These are phyloP conservation scores for Penicillium concentricum DNA, from an alignment of 2,329 filamentous ascomycete species.

Conservation along the genomic window DNA sequence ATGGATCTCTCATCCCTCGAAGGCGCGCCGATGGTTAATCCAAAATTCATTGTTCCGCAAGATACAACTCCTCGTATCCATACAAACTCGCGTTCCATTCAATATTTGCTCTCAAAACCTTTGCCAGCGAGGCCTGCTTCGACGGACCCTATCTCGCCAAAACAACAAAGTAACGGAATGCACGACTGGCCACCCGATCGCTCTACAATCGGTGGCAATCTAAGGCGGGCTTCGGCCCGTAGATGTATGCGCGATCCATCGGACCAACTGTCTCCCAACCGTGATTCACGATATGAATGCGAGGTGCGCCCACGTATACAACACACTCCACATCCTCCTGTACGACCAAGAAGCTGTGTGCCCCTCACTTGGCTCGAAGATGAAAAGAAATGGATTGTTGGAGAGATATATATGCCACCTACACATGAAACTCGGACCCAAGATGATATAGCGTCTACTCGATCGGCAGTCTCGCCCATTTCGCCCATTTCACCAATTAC, in stretches of 20 bases:
- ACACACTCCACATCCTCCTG: not conserved
- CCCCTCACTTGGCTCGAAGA: conserved; percentile 33
- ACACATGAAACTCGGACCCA: not conserved
- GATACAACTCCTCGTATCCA: conserved; percentile 3
- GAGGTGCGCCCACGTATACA: not conserved
- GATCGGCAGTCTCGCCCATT: not conserved
- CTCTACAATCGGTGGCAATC: not conserved
- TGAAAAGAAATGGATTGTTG: conserved; percentile 30
- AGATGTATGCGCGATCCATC: not conserved
- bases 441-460: not conserved
- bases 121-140: conserved; percentile 14
- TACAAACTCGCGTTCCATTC: conserved; percentile 6
- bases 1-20: conserved; percentile 40
- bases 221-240: not conserved
- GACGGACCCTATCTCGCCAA: not conserved
- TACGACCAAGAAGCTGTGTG: conserved; percentile 7
- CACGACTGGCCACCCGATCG: not conserved
- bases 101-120: conserved; percentile 18
- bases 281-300: not conserved
- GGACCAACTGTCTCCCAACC: not conserved
- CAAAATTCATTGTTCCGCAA: conserved; percentile 14
- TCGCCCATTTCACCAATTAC: conserved; percentile 1
- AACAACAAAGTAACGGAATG: not conserved
- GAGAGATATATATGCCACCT: not conserved
- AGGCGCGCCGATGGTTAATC: conserved; percentile 32